phyloP scores from a whole-genome alignment of 768 basidiomycete genomes.

The Tremella yokohamensis region DNA sequence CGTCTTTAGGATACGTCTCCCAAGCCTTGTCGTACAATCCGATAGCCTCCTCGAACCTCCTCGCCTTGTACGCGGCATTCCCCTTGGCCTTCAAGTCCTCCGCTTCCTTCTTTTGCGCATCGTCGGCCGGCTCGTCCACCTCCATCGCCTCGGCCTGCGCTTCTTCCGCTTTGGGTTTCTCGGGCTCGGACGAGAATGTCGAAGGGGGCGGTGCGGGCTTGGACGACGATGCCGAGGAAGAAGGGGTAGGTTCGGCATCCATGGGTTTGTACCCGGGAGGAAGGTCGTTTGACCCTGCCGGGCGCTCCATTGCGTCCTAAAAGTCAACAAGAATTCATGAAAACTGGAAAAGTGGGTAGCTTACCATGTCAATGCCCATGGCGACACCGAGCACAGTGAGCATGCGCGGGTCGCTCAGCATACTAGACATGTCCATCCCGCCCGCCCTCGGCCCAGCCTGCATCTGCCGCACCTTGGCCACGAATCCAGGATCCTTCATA shows the following conservation, averaged over 20 bases:
- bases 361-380: conserved; percentile 80
- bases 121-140: conserved; percentile 62
- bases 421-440: conserved; percentile 51
- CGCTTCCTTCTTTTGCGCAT: conserved; percentile 70
- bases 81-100: conserved; percentile 76
- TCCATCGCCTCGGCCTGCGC: conserved; percentile 60
- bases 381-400: conserved; percentile 76
- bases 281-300: conserved; percentile 76
- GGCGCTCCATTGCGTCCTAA: conserved; percentile 69
- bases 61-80: conserved; percentile 76
- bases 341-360: conserved; percentile 60
- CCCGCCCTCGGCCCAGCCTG: conserved; percentile 33
- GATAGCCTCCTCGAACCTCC: conserved; percentile 73
- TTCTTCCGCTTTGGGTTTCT: conserved; percentile 4
- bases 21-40: conserved; percentile 78
- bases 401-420: conserved; percentile 81
- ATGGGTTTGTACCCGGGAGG: conserved; percentile 57
- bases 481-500: conserved; percentile 76
- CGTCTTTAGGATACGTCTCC: conserved; percentile 88
- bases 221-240: conserved; percentile 49
- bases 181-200: conserved; percentile 16
- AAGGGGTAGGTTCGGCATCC: conserved; percentile 32
- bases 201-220: conserved; percentile 39
- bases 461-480: conserved; percentile 58
- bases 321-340: not conserved